phyloP scores from a whole-genome alignment of 1,284 basidiomycete genomes.

The Fomitopsis schrenkii region DNA sequence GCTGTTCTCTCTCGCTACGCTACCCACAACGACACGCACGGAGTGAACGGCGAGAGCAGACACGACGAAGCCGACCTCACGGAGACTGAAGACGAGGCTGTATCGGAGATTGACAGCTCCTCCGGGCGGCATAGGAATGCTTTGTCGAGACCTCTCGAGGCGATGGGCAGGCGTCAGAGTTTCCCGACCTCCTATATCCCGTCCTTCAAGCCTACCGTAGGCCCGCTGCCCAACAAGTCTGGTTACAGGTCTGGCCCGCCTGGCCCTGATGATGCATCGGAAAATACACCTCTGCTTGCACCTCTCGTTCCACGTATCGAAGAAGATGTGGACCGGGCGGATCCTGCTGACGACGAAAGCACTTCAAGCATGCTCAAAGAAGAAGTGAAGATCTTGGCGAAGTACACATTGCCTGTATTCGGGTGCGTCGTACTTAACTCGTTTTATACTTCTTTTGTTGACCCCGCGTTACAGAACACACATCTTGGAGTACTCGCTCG shows the following conservation, averaged over 20 bases:
- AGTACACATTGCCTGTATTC: slow-evolving; percentile 67
- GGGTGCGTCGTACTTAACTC: slow-evolving; percentile 37
- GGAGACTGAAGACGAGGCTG: slow-evolving; percentile 7
- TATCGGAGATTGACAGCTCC: slow-evolving; percentile 4
- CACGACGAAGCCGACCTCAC: slow-evolving; percentile 7
- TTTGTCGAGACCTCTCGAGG: slow-evolving; percentile 8
- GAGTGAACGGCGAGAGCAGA: slow-evolving; percentile 3
- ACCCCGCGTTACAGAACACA: slow-evolving; percentile 50
- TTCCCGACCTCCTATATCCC: slow-evolving; percentile 30
- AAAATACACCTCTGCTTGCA: slow-evolving; percentile 50
- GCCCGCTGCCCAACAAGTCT: slow-evolving; percentile 24
- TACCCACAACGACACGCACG: slow-evolving; percentile 18
- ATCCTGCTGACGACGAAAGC: slow-evolving; percentile 21
- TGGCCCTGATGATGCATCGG: slow-evolving; percentile 24
- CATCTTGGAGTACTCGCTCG: slow-evolving; percentile 69
- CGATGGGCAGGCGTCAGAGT: slow-evolving; percentile 24
- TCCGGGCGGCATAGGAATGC: neutral
- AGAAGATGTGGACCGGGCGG: slow-evolving; percentile 31
- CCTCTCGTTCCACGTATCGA: slow-evolving; percentile 44
- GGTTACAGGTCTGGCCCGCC: slow-evolving; percentile 26
- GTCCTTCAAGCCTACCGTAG: slow-evolving; percentile 30
- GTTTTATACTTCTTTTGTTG: too few species aligned
- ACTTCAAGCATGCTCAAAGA: slow-evolving; percentile 43
- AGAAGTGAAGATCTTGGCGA: slow-evolving; percentile 54
- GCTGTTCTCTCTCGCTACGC: slow-evolving; percentile 52